Evolutionary conservation across 306 rosid species (phyloP).

Genomic region (Ormosia emarginata): DNA sequence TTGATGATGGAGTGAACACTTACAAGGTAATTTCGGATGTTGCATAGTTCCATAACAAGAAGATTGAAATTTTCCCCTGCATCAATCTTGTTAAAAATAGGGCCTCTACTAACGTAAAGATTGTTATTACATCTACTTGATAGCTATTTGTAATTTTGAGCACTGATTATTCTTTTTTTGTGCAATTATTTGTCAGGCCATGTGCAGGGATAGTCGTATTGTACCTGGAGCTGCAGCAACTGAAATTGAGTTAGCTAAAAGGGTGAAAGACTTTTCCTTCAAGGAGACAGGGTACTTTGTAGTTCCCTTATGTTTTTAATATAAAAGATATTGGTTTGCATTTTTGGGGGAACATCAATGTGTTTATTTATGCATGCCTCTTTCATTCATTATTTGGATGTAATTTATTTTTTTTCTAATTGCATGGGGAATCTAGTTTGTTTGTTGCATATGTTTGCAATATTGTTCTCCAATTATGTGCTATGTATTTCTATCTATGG

Average conservation of each 20-base stretch:
- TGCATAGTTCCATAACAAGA: not conserved
- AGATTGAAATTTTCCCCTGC: not conserved
- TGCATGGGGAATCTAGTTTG: not conserved
- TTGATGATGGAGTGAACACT: constrained; percentile 92
- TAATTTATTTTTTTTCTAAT: not conserved
- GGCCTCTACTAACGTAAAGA: not conserved
- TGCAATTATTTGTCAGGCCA: constrained; percentile 57
- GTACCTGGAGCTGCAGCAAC: constrained; percentile 97
- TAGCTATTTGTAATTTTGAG: not conserved
- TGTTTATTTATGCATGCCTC: not conserved
- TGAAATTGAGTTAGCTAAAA: constrained; percentile 85
- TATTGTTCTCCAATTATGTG: not conserved
- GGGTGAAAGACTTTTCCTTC: constrained; percentile 84
- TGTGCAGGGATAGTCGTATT: constrained; percentile 88
- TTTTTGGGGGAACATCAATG: not conserved
- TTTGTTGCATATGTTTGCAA: not conserved
- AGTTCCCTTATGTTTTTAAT: not conserved
- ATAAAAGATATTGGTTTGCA: not conserved
- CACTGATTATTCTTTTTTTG: not conserved
- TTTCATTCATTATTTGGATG: not conserved
- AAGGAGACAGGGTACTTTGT: constrained; percentile 78
- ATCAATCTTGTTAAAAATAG: not conserved
- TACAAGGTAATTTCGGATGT: constrained; percentile 58
- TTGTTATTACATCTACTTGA: not conserved
- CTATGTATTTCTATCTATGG: not conserved